Evolutionary conservation across 768 basidiomycete genomes (phyloP), one percentile per base, ranked within the genome.

Genomic region (Mrakia frigida): DNA sequence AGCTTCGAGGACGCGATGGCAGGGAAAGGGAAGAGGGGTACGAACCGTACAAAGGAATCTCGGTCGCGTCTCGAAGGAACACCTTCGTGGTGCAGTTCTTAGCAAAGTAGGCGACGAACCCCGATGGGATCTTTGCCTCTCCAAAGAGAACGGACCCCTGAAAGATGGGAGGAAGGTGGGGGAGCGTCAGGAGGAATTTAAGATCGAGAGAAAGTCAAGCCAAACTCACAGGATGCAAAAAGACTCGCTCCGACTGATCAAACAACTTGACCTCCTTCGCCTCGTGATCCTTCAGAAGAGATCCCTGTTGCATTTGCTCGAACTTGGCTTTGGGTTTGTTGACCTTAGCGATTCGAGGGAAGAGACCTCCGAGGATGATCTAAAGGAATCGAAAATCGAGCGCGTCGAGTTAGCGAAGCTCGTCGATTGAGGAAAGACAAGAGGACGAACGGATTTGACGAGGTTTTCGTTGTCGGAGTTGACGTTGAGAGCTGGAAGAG

Each of bases 221-320:
- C 28, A 25, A 6, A 41, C 46, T 75, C 75, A 60, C 78, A 73
- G 79, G 65, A 83, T 80, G 77, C 41, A 78, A 59, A 68, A 84
- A 84, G 16, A 84, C 84, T 53, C 84, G 77, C 13, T 86, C 86
- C 43, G 81, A 81, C 70, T 90, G 82, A 81, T 96, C 94, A 79
- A 87, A 92, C 78, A 94, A 87, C 82, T 90, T 90, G 86, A 90
- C 91, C 81, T 97, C 93, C 77, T 88, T 88, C 31, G 93, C 93
- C 52, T 87, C 87, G 80, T 93, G 92, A 78, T 94, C 93, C 59
- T 92, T 89, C 80, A 90, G 91, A 14, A 96, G 86, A 0, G 93
- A 88, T 1, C 95, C 95, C 9, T 89, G 89, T 78, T 92, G 90
- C 1, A 94, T 87, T 80, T 90, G 89, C 84, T 95, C 92, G 81